Conservation (phyloP, 225 moss, liverwort and hornwort genomes). For the Takakia lepidozioides region DNA sequence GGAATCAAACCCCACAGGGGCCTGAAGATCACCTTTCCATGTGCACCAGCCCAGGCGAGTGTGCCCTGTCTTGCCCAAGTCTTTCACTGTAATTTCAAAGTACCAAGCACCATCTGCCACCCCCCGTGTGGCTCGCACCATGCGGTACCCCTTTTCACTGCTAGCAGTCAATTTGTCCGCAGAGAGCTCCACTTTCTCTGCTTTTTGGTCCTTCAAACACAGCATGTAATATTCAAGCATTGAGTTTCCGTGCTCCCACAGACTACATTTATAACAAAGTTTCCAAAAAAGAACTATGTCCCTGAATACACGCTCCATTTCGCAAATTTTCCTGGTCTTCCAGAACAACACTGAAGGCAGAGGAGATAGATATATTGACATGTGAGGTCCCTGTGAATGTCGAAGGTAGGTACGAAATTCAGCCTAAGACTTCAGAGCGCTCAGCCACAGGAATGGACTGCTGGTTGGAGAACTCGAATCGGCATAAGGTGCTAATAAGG, state of each 20-base stretch:
- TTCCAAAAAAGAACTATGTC: no score
- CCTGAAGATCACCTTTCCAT: constrained; percentile 90
- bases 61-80: constrained; percentile 77
- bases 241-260: constrained; percentile 18
- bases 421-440: not conserved
- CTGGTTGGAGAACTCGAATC: no score
- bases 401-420: no score
- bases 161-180: constrained; percentile 79
- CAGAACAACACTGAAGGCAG: no score
- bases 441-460: no score
- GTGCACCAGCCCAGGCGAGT: constrained; percentile 93
- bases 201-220: constrained; percentile 62
- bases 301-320: no score
- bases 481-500: not conserved
- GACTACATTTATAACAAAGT: no score
- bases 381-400: no score
- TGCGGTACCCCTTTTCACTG: constrained; percentile 94
- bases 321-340: no score
- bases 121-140: constrained; percentile 96
- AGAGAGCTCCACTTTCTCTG: constrained; percentile 91
- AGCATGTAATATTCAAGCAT: constrained; percentile 20
- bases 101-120: constrained; percentile 93
- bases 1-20: constrained; percentile 91
- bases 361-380: no score
- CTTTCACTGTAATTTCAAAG: constrained; percentile 77